Evolutionary conservation across 2,329 filamentous ascomycete species (phyloP).

Genomic region (Sporothrix phasma): DNA sequence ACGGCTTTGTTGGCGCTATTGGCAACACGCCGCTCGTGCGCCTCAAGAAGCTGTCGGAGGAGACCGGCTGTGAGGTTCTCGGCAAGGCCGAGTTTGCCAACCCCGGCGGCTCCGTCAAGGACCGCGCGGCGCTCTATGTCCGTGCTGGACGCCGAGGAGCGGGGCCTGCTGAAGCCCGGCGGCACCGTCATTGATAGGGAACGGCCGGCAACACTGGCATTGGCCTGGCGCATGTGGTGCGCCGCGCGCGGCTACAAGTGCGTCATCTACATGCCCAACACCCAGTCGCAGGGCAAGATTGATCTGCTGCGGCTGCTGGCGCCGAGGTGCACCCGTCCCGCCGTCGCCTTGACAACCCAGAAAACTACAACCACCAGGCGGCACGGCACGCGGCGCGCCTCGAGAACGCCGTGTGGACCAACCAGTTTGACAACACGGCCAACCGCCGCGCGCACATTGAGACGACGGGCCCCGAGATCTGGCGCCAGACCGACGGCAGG

Average conservation of each 20-base stretch:
- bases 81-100: conserved; percentile 99
- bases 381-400: conserved; percentile 75
- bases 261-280: conserved; percentile 99
- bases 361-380: conserved; percentile 98
- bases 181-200: conserved; percentile 94
- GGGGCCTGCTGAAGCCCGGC: conserved; percentile 60
- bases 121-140: conserved; percentile 91
- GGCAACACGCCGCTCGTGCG: conserved; percentile 94
- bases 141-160: conserved; percentile 85
- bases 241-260: conserved; percentile 83
- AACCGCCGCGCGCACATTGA: conserved; percentile 92
- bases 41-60: conserved; percentile 74
- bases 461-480: conserved; percentile 95
- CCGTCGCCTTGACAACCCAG: conserved; percentile 90
- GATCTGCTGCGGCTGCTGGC: conserved; percentile 78
- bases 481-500: conserved; percentile 75
- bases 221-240: conserved; percentile 92
- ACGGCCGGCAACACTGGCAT: conserved; percentile 98
- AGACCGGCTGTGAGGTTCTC: conserved; percentile 87
- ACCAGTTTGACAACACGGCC: conserved; percentile 95
- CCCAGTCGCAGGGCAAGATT: conserved; percentile 95
- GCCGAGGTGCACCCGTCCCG: conserved; percentile 90
- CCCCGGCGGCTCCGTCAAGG: conserved; percentile 91
- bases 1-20: conserved; percentile 85
- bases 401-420: conserved; percentile 92